Evolutionary conservation across 2,329 filamentous ascomycete genomes (phyloP).

Genomic region (Biscogniauxia marginata): DNA sequence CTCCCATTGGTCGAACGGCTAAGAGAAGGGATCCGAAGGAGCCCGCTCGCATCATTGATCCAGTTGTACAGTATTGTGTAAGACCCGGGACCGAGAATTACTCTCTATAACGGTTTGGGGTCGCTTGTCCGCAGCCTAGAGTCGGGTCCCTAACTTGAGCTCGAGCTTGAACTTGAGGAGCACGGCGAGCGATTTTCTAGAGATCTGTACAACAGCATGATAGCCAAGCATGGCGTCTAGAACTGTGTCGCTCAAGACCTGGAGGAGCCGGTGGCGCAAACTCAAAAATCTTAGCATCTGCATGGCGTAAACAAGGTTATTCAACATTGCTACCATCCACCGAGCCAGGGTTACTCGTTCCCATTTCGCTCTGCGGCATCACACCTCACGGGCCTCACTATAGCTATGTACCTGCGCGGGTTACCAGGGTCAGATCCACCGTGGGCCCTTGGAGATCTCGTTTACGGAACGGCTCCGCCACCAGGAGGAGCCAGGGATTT

Average conservation of each 20-base stretch:
- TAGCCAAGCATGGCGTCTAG: constrained; percentile 21
- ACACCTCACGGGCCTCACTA: not conserved
- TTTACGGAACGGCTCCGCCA: not conserved
- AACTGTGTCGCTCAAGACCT: constrained; percentile 17
- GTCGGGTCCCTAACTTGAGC: not conserved
- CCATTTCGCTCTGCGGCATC: not conserved
- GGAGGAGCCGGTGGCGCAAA: constrained; percentile 17
- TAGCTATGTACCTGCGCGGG: not conserved
- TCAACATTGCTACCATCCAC: constrained; percentile 8
- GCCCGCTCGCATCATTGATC: not conserved
- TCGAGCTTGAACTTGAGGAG: constrained; percentile 1
- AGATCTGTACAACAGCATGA: constrained; percentile 17
- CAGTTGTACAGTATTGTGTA: not conserved
- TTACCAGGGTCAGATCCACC: not conserved
- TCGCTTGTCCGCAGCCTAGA: not conserved
- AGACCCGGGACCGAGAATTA: not conserved
- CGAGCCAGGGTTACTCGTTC: not conserved
- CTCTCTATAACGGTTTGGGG: not conserved
- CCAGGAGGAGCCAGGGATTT: not conserved
- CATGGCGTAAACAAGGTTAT: constrained; percentile 28
- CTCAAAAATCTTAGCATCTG: constrained; percentile 19
- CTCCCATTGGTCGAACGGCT: not conserved
- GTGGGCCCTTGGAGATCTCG: not conserved
- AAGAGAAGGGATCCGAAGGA: not conserved
- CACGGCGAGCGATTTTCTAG: constrained; percentile 3